Evolutionary conservation across 2,329 filamentous ascomycete genomes (phyloP).

Genomic region (Ophiostoma perfectum): DNA sequence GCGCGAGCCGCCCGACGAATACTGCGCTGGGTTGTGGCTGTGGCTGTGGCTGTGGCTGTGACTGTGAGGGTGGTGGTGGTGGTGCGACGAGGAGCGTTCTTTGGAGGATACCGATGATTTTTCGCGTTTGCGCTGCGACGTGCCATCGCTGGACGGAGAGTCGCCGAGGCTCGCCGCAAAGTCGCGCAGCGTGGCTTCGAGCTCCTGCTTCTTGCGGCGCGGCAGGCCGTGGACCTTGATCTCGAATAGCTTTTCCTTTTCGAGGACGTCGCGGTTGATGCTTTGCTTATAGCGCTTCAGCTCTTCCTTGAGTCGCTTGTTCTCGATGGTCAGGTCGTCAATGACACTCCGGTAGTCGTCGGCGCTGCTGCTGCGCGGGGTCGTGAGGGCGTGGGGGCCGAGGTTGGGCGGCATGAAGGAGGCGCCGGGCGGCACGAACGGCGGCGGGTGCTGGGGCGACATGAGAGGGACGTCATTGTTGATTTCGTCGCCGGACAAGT

Average conservation of each 20-base stretch:
- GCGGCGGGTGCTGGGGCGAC: slow-evolving; percentile 21
- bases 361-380: slow-evolving; percentile 54
- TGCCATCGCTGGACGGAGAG: slow-evolving; percentile 42
- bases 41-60: background rate
- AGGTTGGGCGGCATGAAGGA: slow-evolving; percentile 19
- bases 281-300: slow-evolving; percentile 65
- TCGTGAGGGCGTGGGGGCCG: background rate
- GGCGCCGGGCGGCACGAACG: slow-evolving; percentile 1
- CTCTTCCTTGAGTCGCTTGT: slow-evolving; percentile 69
- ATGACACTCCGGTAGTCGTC: slow-evolving; percentile 79
- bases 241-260: slow-evolving; percentile 75
- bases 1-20: slow-evolving; percentile 40
- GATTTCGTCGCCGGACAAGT: slow-evolving; percentile 44
- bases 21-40: slow-evolving; percentile 25
- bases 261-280: slow-evolving; percentile 56
- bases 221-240: slow-evolving; percentile 72
- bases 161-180: slow-evolving; percentile 57
- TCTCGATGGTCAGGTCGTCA: slow-evolving; percentile 79
- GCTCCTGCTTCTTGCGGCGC: slow-evolving; percentile 65
- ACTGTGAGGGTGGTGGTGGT: slow-evolving; percentile 30
- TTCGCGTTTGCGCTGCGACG: slow-evolving; percentile 41
- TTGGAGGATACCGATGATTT: slow-evolving; percentile 33
- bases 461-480: slow-evolving; percentile 29
- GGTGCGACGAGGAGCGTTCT: slow-evolving; percentile 30
- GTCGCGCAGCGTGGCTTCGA: slow-evolving; percentile 66